Conservation (phyloP, 805 yeast genomes). For the Candida sonorensis region DNA sequence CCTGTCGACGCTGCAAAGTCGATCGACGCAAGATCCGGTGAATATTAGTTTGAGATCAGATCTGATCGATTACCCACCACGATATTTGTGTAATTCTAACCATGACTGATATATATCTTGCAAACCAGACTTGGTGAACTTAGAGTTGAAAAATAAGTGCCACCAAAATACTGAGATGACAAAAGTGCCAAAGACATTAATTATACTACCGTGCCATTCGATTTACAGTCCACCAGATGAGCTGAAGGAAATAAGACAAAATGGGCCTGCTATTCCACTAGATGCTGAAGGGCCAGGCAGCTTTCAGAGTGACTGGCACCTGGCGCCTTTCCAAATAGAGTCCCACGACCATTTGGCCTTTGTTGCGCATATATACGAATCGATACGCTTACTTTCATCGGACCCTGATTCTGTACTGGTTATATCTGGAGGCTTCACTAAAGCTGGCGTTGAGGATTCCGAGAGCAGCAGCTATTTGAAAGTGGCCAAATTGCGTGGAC, state of each 20-base stretch:
- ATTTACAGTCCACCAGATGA: conserved; percentile 12
- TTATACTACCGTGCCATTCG: conserved; percentile 44
- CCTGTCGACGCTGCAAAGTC: no score
- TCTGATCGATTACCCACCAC: no score
- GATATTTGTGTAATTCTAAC: no score
- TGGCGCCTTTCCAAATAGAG: conserved; percentile 62
- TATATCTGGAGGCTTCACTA: conserved; percentile 63
- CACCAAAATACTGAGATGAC: conserved; percentile 1
- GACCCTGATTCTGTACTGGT: conserved; percentile 17
- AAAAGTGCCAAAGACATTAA: conserved; percentile 17
- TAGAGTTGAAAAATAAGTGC: background rate
- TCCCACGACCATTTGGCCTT: conserved; percentile 66
- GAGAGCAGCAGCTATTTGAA: conserved; percentile 52
- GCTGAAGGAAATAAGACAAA: background rate
- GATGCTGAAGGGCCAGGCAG: conserved; percentile 35
- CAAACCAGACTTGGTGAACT: no score
- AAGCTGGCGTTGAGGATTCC: conserved; percentile 41
- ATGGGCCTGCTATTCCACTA: background rate
- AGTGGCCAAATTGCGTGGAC: conserved; percentile 32
- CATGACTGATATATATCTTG: no score
- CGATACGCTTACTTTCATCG: conserved; percentile 30
- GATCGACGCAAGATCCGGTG: no score
- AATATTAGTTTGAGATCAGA: no score
- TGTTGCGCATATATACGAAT: conserved; percentile 48
- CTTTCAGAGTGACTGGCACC: conserved; percentile 49